Evolutionary conservation across 106 monocot species (phyloP), one percentile per base, ranked within the genome.

Genomic region (Posidonia australis): DNA sequence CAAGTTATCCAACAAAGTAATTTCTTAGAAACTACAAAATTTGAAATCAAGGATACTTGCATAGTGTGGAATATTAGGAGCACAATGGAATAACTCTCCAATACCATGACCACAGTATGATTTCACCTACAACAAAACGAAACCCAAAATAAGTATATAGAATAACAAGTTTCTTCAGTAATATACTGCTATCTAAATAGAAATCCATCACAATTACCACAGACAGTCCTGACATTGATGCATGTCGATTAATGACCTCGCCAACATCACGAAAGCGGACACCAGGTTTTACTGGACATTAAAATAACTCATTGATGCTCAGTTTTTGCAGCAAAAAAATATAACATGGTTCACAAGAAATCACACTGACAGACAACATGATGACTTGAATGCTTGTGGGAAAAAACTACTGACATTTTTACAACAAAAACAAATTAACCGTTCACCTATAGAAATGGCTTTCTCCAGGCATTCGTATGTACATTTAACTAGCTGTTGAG

Each of bases 91-190:
- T 25, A 98, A 61, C 66, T 98, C 98, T 54, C 98, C 98, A 61
- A 98, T 98, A 77, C 98, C 98, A 85, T 98, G 98, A 23, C 98
- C 98, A 70, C 98, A 98, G 56, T 91, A 91, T 51, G 98, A 98
- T 76, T 98, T 98, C 18, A 98, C 98, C 98, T 98, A 73, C 51
- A 78, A 63, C 11, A 9, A 67, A 32, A 67, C n/a, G 14, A 42
- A 20, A 43, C 29, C 17, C 12, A 47, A 10, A 41, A 46, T 22
- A 19, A 49, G 19, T 11, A 69, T 26, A 47, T 29, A 21, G 18
- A 4, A 21, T 14, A 9, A 9, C 16, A 63, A 13, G 13, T 7
- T 17, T 7, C n/a, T 14, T 17, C 0, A 12, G 5, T 49, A 14
- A 36, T 36, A 36, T 36, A 7, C 36, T 7, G 7, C 0, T 14